Conservation (phyloP, 257 asterid genomes). For the Scutellaria baicalensis region DNA sequence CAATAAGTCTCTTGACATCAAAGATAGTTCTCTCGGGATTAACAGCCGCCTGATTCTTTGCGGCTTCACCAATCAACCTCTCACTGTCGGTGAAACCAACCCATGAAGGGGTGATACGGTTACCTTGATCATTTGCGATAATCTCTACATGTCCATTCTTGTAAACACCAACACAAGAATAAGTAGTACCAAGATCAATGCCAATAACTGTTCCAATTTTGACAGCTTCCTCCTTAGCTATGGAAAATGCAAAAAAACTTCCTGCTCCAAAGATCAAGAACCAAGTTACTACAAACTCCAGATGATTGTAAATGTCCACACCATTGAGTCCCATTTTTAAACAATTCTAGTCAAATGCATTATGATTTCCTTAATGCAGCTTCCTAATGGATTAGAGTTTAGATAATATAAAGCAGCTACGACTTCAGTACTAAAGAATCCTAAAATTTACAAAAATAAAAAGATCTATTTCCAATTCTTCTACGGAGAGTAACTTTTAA, state of each 20-base stretch:
- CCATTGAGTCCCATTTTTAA: background rate
- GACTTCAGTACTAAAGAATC: too few relatives aligned
- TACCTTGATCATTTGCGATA: conserved; percentile 94
- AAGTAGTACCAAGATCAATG: conserved; percentile 91
- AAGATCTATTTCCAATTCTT: background rate
- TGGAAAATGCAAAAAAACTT: conserved; percentile 44
- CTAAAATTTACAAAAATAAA: background rate
- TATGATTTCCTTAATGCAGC: background rate
- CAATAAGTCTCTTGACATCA: conserved; percentile 94
- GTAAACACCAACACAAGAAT: conserved; percentile 96
- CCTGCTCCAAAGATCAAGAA: conserved; percentile 37
- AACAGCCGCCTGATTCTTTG: conserved; percentile 89
- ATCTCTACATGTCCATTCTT: conserved; percentile 93
- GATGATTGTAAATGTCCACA: background rate
- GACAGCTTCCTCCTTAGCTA: conserved; percentile 67
- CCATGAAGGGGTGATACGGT: conserved; percentile 95
- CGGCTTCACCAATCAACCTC: conserved; percentile 95
- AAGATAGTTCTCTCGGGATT: conserved; percentile 84
- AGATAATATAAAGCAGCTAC: too few relatives aligned
- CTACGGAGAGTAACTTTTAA: background rate
- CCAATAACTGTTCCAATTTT: conserved; percentile 90
- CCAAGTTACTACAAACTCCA: background rate
- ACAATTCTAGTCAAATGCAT: background rate
- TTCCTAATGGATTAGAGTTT: background rate
- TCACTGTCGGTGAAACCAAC: conserved; percentile 84